phyloP scores from a whole-genome alignment of 2,329 filamentous ascomycete species.

The Beauveria scarabaeidicola region DNA sequence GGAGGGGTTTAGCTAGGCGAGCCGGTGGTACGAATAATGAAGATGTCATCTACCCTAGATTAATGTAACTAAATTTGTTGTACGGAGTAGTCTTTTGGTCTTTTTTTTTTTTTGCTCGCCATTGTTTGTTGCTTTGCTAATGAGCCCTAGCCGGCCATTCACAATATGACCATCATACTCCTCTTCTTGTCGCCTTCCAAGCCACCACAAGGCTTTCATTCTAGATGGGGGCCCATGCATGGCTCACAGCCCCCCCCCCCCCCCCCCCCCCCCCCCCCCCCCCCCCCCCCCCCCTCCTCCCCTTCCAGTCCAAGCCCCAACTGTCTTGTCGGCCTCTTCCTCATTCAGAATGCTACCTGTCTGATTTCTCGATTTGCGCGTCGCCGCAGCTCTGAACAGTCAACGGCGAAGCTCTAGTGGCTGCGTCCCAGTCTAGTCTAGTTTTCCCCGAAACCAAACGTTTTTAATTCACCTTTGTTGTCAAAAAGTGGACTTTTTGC shows the following conservation, averaged over 20 bases:
- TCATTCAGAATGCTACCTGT: neutral
- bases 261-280: neutral
- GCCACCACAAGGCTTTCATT: neutral
- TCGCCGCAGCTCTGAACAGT: neutral
- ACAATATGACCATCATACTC: neutral
- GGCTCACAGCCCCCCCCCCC: neutral
- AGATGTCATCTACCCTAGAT: neutral
- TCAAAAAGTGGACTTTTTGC: slow-evolving; percentile 2
- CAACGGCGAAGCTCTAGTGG: neutral
- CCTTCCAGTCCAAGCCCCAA: neutral
- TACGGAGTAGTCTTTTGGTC: neutral
- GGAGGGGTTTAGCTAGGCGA: neutral
- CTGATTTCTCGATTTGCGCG: neutral
- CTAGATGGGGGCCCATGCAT: neutral
- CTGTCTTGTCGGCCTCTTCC: neutral
- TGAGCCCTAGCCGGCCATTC: neutral
- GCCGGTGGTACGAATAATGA: neutral
- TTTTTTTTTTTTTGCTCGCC: neutral
- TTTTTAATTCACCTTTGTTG: neutral
- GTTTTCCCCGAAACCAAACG: neutral
- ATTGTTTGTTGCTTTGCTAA: neutral
- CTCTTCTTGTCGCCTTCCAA: neutral
- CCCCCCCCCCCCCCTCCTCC: neutral
- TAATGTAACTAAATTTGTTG: neutral
- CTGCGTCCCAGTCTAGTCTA: neutral